Conservation (phyloP, 2,329 filamentous ascomycete genomes). For the Sarocladium strictum region DNA sequence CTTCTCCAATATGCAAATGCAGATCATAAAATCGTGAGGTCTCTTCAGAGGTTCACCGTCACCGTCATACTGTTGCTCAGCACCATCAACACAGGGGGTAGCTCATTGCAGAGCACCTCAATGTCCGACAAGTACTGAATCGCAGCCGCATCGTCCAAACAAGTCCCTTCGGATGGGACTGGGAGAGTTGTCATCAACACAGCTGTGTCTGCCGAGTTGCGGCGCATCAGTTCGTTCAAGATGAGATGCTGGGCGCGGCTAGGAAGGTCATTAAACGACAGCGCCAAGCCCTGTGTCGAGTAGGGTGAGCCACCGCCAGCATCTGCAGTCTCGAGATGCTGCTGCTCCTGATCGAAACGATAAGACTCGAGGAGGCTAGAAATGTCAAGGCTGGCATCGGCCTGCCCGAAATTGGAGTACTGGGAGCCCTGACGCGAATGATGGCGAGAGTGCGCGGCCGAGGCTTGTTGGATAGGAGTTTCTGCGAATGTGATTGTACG, state of each 20-base stretch:
- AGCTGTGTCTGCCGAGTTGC: constrained; percentile 63
- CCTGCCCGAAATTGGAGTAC: constrained; percentile 22
- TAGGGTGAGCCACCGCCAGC: constrained; percentile 32
- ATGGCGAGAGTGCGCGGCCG: constrained; percentile 16
- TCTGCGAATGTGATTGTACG: constrained; percentile 61
- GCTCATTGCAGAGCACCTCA: constrained; percentile 68
- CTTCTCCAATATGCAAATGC: not conserved
- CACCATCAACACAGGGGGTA: constrained; percentile 73
- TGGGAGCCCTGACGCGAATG: constrained; percentile 20
- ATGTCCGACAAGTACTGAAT: constrained; percentile 71
- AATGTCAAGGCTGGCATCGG: constrained; percentile 36
- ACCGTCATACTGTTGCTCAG: constrained; percentile 89
- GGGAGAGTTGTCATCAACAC: constrained; percentile 81
- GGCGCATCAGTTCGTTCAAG: constrained; percentile 74
- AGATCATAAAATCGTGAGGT: not conserved
- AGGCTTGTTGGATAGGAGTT: constrained; percentile 17
- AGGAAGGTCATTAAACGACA: constrained; percentile 83
- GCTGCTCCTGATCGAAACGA: constrained; percentile 13
- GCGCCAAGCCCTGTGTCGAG: constrained; percentile 56
- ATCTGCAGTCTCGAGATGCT: constrained; percentile 5
- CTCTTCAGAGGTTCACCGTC: constrained; percentile 59
- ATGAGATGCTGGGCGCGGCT: constrained; percentile 82
- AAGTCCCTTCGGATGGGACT: constrained; percentile 72
- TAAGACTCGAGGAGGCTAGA: constrained; percentile 38
- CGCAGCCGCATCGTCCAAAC: constrained; percentile 62